These are phyloP conservation scores for Fusarium coffeatum DNA, from an alignment of 2,329 filamentous ascomycete species.

Conservation along the genomic window DNA sequence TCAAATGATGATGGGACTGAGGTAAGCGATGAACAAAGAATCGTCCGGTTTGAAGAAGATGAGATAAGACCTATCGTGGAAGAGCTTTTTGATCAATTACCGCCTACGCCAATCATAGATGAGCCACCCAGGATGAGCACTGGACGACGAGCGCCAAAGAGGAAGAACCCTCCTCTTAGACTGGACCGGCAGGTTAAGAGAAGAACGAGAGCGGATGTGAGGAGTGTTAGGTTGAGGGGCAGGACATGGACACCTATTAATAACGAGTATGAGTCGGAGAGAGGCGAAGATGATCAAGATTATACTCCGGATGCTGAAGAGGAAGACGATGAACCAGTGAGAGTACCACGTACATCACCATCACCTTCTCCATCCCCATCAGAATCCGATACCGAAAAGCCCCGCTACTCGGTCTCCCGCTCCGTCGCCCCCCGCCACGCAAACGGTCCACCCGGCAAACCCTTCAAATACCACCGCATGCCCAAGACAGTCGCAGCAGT, in stretches of 20 bases:
- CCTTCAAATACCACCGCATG: conserved; percentile 42
- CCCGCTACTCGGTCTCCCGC: conserved; percentile 38
- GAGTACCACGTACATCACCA: rapidly evolving
- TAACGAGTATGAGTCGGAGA: background rate
- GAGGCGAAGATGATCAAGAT: background rate
- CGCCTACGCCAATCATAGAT: conserved; percentile 19
- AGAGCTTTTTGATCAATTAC: conserved; percentile 17
- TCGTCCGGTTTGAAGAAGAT: background rate
- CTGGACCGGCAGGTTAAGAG: background rate
- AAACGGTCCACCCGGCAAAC: conserved; percentile 20
- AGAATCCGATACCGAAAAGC: background rate
- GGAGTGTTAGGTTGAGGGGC: background rate
- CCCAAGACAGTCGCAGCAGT: conserved; percentile 39
- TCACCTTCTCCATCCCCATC: background rate
- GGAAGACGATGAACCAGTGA: background rate
- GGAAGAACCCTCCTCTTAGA: background rate
- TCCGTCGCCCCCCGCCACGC: conserved; percentile 32
- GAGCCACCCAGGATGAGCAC: conserved; percentile 30
- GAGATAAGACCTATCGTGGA: background rate
- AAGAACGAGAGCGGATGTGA: background rate
- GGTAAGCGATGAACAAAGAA: background rate
- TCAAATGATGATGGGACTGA: background rate
- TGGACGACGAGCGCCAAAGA: conserved; percentile 16
- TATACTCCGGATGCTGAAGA: background rate
- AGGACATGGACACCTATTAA: conserved; percentile 17